Evolutionary conservation across 352 stramenopile genomes (phyloP).

Genomic region (Phytophthora ramorum): DNA sequence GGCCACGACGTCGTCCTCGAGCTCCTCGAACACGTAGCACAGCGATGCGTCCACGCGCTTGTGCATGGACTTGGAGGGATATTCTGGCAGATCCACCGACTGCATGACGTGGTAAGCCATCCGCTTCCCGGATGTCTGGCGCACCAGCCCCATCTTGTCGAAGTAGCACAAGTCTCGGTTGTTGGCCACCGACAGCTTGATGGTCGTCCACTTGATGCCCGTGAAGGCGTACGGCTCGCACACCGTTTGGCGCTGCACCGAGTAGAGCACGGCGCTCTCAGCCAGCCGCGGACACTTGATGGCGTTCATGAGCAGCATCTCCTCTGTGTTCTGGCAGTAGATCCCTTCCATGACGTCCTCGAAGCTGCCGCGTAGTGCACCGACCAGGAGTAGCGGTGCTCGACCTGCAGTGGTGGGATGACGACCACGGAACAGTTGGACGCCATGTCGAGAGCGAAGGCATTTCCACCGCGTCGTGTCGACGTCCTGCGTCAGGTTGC

Average conservation of each 20-base stretch:
- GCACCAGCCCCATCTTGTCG: conserved; percentile 51
- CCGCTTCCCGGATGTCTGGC: conserved; percentile 37
- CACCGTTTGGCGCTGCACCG: conserved; percentile 32
- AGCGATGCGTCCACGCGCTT: conserved; percentile 34
- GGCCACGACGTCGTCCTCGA: conserved; percentile 37
- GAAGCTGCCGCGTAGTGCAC: conserved; percentile 43
- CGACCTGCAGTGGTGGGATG: conserved; percentile 1
- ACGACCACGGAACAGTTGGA: conserved; percentile 48
- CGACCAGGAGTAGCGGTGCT: conserved; percentile 37
- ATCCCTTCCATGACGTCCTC: conserved; percentile 58
- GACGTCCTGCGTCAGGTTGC: conserved; percentile 24
- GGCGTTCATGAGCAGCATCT: conserved; percentile 51
- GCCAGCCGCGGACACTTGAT: conserved; percentile 42
- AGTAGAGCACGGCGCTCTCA: conserved; percentile 50
- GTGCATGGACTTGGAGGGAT: conserved; percentile 32
- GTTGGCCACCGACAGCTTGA: conserved; percentile 40
- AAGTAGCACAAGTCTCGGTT: conserved; percentile 60
- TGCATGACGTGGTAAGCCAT: conserved; percentile 58
- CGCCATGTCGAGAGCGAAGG: conserved; percentile 36
- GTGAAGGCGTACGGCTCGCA: conserved; percentile 49
- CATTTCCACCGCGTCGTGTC: conserved; percentile 46
- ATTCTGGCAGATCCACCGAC: conserved; percentile 45
- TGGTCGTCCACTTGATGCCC: conserved; percentile 50
- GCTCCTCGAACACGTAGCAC: conserved; percentile 52
- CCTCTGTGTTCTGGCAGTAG: conserved; percentile 46